Evolutionary conservation across 2,329 filamentous ascomycete genomes (phyloP).

Genomic region (Dactylellina haptotyla): DNA sequence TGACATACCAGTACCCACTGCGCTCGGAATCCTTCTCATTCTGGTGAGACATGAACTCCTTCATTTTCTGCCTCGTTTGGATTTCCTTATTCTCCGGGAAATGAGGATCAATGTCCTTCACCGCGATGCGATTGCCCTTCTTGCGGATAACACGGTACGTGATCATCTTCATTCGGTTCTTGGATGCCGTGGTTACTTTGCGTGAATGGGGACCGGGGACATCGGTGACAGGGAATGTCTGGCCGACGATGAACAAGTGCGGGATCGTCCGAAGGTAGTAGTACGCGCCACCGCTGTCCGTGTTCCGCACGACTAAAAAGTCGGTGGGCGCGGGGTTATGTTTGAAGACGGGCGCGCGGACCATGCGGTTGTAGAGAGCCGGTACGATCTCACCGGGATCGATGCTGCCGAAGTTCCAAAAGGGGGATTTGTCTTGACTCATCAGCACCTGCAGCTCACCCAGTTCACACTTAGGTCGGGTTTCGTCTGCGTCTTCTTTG

Average conservation of each 20-base stretch:
- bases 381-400: constrained; percentile 89
- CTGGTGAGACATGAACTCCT: constrained; percentile 91
- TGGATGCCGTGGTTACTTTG: constrained; percentile 95
- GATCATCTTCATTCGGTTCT: constrained; percentile 96
- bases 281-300: constrained; percentile 76
- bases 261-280: constrained; percentile 92
- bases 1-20: constrained; percentile 83
- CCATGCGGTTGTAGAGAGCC: constrained; percentile 94
- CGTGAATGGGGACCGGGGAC: constrained; percentile 92
- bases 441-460: constrained; percentile 89
- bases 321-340: constrained; percentile 81
- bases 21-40: constrained; percentile 62
- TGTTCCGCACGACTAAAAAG: constrained; percentile 85
- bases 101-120: constrained; percentile 89
- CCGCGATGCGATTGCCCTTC: constrained; percentile 74
- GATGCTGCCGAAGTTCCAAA: constrained; percentile 92
- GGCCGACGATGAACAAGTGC: constrained; percentile 88
- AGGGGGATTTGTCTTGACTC: constrained; percentile 94
- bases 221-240: constrained; percentile 90
- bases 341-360: constrained; percentile 89
- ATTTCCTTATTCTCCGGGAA: constrained; percentile 93
- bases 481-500: constrained; percentile 72
- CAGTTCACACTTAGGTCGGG: constrained; percentile 70
- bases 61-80: constrained; percentile 94
- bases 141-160: constrained; percentile 87